phyloP scores from a whole-genome alignment of 768 basidiomycete genomes.

The Pleurotus tuber-regium region DNA sequence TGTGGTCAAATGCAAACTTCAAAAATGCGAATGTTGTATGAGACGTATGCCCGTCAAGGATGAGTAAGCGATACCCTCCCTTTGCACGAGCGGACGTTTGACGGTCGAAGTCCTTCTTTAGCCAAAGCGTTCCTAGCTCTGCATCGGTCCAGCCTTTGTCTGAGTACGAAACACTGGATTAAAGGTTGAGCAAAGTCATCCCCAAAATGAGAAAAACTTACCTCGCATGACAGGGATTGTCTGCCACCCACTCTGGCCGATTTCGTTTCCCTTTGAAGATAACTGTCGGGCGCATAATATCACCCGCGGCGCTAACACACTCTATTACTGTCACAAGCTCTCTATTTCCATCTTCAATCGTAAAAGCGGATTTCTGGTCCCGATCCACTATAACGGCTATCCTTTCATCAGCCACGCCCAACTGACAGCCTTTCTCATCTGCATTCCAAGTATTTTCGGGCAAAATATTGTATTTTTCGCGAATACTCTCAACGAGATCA shows the following conservation, averaged over 20 bases:
- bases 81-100: slow-evolving; percentile 16
- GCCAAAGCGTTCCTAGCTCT: slow-evolving; percentile 25
- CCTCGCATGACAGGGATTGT: slow-evolving; percentile 16
- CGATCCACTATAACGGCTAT: slow-evolving; percentile 18
- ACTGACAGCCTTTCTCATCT: slow-evolving; percentile 30
- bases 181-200: background rate
- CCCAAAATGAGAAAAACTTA: background rate
- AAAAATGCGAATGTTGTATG: slow-evolving; percentile 20
- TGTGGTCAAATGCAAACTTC: slow-evolving; percentile 19
- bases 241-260: slow-evolving; percentile 13
- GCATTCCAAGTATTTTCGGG: slow-evolving; percentile 30
- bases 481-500: slow-evolving; percentile 14
- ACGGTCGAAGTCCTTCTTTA: slow-evolving; percentile 26
- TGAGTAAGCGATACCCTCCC: slow-evolving; percentile 23
- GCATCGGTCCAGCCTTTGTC: slow-evolving; percentile 35
- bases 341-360: slow-evolving; percentile 26
- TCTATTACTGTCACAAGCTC: slow-evolving; percentile 43
- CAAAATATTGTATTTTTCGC: slow-evolving; percentile 24
- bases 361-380: slow-evolving; percentile 16
- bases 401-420: slow-evolving; percentile 12
- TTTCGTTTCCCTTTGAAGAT: slow-evolving; percentile 10
- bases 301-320: slow-evolving; percentile 34
- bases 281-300: background rate
- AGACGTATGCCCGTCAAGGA: slow-evolving; percentile 35
- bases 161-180: slow-evolving; percentile 22